phyloP scores from a whole-genome alignment of 805 yeast species.

The Alloascoidea africana region DNA sequence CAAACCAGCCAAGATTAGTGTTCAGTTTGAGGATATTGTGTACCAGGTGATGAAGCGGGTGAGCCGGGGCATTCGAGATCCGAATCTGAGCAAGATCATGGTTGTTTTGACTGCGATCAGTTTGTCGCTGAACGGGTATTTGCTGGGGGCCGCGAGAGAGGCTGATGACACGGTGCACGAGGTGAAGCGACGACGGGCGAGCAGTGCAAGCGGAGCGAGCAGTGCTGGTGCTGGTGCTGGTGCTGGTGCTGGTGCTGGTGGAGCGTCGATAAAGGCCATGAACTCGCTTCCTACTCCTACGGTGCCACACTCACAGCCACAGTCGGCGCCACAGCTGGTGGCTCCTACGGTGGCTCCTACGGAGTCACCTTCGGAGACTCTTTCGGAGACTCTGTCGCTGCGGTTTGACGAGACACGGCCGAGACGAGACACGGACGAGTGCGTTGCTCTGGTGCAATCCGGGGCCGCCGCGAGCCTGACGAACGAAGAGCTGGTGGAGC shows the following conservation, averaged over 20 bases:
- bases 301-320: not conserved
- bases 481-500: constrained; percentile 58
- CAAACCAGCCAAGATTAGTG: constrained; percentile 13
- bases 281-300: no score
- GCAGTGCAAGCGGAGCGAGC: not conserved
- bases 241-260: not conserved
- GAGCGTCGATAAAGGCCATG: no score
- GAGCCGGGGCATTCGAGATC: constrained; percentile 63
- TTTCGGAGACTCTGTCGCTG: not conserved
- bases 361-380: not conserved
- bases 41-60: constrained; percentile 35
- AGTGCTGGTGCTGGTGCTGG: not conserved
- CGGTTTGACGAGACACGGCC: no score
- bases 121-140: constrained; percentile 66
- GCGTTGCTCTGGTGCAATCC: constrained; percentile 43
- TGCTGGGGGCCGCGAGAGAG: constrained; percentile 59
- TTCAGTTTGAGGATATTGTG: constrained; percentile 47
- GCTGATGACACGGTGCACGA: no score
- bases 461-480: constrained; percentile 55
- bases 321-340: not conserved
- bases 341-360: no score
- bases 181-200: no score
- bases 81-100: constrained; percentile 61
- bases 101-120: constrained; percentile 62
- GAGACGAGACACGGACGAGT: constrained; percentile 34